phyloP scores from a whole-genome alignment of 208 protist genomes.

The Leishmania tarentolae region DNA sequence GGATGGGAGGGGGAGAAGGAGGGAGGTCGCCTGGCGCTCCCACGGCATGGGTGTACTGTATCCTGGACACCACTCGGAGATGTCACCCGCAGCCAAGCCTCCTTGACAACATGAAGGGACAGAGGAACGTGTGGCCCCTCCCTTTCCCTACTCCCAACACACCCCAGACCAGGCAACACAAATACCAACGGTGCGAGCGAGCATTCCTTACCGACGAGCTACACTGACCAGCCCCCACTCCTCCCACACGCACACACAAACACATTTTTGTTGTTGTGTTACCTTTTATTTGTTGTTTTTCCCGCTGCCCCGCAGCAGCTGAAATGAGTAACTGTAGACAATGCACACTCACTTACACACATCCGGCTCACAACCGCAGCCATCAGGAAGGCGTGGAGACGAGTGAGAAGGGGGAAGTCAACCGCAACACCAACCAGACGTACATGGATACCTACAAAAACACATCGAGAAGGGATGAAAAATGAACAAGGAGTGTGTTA shows the following conservation, averaged over 20 bases:
- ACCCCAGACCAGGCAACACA: not conserved
- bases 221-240: not conserved
- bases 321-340: not conserved
- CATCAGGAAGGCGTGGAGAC: not conserved
- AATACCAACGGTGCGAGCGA: not conserved
- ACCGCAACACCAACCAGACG: not conserved
- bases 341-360: not conserved
- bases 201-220: not conserved
- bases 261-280: not conserved
- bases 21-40: not conserved
- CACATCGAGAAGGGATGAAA: not conserved
- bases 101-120: too few relatives aligned
- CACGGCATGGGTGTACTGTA: not conserved
- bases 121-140: too few relatives aligned
- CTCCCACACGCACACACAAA: too few relatives aligned
- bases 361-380: not conserved
- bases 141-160: not conserved
- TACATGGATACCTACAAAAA: not conserved
- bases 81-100: too few relatives aligned
- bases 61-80: too few relatives aligned
- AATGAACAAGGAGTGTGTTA: too few relatives aligned
- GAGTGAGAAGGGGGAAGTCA: not conserved
- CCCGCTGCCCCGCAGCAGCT: too few relatives aligned
- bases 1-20: not conserved
- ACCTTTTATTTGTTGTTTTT: too few relatives aligned